Base-by-base conservation (phyloP, 1,284 basidiomycete genomes). In the Ceratobasidium sp. region DNA sequence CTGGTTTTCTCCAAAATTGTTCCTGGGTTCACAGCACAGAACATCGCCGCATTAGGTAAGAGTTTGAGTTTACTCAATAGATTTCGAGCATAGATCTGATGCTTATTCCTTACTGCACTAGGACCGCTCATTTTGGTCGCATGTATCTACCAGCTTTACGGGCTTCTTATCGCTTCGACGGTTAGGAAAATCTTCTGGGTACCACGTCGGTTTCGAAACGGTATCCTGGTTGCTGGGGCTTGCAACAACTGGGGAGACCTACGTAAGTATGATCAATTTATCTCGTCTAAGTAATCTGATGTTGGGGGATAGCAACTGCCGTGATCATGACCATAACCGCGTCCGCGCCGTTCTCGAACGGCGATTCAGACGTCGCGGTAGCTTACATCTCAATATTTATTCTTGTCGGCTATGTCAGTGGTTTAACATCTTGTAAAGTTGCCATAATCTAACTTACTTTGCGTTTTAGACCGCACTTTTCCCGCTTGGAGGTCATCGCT, bases 1-100 rank as follows among this genome's bases (percentile, higher is more conserved):
- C 86, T 95, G 13, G 85, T 94, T 84, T 94, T 95, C 82, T 90
- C 90, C 1, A 93, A 91, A 79, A 93, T 95, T 78, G 88, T 94
- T 0, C 89, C 92, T 0, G 89, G 92, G 0, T 93, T 95, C 79
- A 90, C 86, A 1, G 81, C 87, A 0, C 86, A 91, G 31, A 94
- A 93, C 79, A 86, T 93, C 45, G 78, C 83, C 31, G 88, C 89
- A 1, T 84, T 94, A 53, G 92, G 93, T 86, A 80, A 82, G 11
- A 51, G 31, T 39, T 20, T 45, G 7, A 71, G n/a, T 78, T 85
- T n/a, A n/a, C n/a, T n/a, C n/a, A n/a, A n/a, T n/a, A n/a, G n/a
- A n/a, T n/a, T n/a, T n/a, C n/a, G n/a, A n/a, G n/a, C n/a, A n/a
- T n/a, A n/a, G n/a, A n/a, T 28, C 76, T 80, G 17, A 81, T 79